These are phyloP conservation scores for Sporothrix humicola DNA, from an alignment of 2,329 filamentous ascomycete genomes.

Conservation along the genomic window DNA sequence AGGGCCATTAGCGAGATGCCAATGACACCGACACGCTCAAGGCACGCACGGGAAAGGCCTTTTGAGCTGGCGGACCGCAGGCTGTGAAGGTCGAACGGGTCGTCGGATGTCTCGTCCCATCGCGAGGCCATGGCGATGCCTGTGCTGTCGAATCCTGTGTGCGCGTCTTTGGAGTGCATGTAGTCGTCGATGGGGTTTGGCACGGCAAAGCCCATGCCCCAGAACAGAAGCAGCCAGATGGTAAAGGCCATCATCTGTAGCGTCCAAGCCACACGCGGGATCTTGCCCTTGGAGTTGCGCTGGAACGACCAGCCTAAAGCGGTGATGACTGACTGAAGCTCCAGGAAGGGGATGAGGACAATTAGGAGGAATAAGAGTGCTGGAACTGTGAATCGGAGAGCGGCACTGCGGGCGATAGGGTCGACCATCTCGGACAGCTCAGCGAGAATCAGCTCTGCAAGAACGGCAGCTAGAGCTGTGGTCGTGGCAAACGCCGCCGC, in stretches of 20 bases:
- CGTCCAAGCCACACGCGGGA: constrained; percentile 67
- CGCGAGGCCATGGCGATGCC: constrained; percentile 42
- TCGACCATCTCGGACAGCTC: constrained; percentile 81
- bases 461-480: constrained; percentile 75
- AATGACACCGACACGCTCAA: constrained; percentile 78
- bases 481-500: constrained; percentile 76
- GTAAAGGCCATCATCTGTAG: constrained; percentile 67
- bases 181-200: constrained; percentile 40
- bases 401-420: constrained; percentile 68
- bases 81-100: constrained; percentile 25
- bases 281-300: constrained; percentile 59
- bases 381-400: constrained; percentile 71
- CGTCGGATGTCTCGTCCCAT: constrained; percentile 31
- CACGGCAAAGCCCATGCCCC: constrained; percentile 72
- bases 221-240: constrained; percentile 75
- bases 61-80: constrained; percentile 20
- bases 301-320: constrained; percentile 67
- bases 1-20: constrained; percentile 86
- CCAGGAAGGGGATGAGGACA: constrained; percentile 76
- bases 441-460: constrained; percentile 81
- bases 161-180: constrained; percentile 38
- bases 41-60: constrained; percentile 58
- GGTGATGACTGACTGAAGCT: constrained; percentile 69
- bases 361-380: constrained; percentile 74
- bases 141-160: constrained; percentile 44